Conservation (phyloP, 768 basidiomycete species). For the Collybiopsis confluens region DNA sequence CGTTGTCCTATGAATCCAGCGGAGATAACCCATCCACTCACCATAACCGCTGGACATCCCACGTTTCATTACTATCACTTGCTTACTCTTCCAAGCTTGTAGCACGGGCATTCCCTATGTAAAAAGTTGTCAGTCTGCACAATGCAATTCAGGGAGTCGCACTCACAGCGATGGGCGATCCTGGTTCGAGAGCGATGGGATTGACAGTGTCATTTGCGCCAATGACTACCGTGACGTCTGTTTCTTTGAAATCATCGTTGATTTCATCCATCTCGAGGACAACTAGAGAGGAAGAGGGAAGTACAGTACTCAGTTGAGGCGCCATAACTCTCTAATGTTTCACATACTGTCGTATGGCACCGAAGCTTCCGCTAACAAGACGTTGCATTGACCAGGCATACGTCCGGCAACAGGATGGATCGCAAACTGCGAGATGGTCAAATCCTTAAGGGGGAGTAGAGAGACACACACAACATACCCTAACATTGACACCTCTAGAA, state of each 20-base stretch:
- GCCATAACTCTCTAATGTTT: too few relatives aligned
- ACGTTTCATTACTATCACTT: slow-evolving; percentile 90
- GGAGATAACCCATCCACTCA: slow-evolving; percentile 31
- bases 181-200: slow-evolving; percentile 82
- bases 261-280: slow-evolving; percentile 94
- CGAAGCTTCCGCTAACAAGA: slow-evolving; percentile 85
- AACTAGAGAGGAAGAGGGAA: slow-evolving; percentile 38
- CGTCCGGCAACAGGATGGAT: slow-evolving; percentile 90
- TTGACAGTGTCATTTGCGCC: slow-evolving; percentile 93
- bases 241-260: slow-evolving; percentile 86
- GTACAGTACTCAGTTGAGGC: too few relatives aligned
- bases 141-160: not conserved
- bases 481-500: slow-evolving; percentile 72
- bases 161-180: slow-evolving; percentile 71
- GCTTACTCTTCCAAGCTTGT: slow-evolving; percentile 91
- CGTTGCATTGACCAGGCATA: slow-evolving; percentile 93
- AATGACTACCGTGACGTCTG: slow-evolving; percentile 87
- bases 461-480: slow-evolving; percentile 30
- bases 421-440: slow-evolving; percentile 44
- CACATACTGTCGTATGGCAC: slow-evolving; percentile 83
- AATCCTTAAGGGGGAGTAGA: not conserved
- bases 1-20: not conserved
- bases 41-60: slow-evolving; percentile 88
- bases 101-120: slow-evolving; percentile 82
- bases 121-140: not conserved